Evolutionary conservation across 176 grass and related monocot species (phyloP).

Genomic region (Cenchrus purpureus): DNA sequence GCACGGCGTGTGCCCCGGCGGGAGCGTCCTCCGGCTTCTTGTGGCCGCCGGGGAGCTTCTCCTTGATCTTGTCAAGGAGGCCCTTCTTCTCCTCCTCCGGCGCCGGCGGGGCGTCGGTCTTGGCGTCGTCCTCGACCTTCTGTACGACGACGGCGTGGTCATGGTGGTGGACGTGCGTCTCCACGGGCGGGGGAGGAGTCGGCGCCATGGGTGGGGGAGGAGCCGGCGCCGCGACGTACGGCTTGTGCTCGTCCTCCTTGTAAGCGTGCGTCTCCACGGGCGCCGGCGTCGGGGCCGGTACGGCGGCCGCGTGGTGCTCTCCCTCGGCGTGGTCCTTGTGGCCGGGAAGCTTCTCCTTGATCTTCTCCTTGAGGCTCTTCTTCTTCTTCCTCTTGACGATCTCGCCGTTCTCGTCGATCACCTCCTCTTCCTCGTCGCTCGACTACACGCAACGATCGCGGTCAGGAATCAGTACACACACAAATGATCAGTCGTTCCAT

Average conservation of each 20-base stretch:
- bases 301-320: constrained; percentile 28
- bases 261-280: background rate
- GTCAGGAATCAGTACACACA: background rate
- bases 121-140: constrained; percentile 59
- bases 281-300: background rate
- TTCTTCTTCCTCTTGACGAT: constrained; percentile 88
- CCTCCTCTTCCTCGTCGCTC: constrained; percentile 83
- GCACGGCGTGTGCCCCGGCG: background rate
- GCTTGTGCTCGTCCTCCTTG: constrained; percentile 3
- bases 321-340: constrained; percentile 49
- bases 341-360: constrained; percentile 74
- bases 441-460: constrained; percentile 48
- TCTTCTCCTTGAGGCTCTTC: constrained; percentile 93
- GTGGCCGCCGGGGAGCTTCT: constrained; percentile 81
- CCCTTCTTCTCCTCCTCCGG: constrained; percentile 83
- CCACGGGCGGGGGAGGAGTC: background rate
- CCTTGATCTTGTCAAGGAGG: constrained; percentile 97
- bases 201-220: background rate
- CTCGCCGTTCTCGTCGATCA: constrained; percentile 66
- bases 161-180: constrained; percentile 26
- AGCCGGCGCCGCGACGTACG: background rate
- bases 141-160: constrained; percentile 59
- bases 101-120: constrained; percentile 14
- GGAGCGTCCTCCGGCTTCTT: constrained; percentile 66
- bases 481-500: background rate